These are phyloP conservation scores for Amniculicola lignicola DNA, from an alignment of 495 filamentous ascomycete genomes.

Conservation along the genomic window DNA sequence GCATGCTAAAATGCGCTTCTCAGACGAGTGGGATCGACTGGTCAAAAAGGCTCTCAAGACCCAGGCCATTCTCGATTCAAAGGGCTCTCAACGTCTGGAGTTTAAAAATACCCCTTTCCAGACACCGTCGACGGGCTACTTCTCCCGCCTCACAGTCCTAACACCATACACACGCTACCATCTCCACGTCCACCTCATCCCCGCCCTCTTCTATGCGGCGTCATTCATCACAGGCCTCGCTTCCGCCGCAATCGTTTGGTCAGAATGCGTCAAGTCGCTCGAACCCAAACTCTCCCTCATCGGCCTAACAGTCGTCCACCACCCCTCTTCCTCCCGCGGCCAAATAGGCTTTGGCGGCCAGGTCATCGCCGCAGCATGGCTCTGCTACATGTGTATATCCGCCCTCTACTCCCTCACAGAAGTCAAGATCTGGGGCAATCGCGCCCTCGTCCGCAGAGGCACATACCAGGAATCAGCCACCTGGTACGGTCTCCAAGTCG, in stretches of 20 bases:
- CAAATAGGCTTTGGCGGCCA: conserved; percentile 81
- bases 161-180: conserved; percentile 84
- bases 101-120: conserved; percentile 59
- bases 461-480: conserved; percentile 89
- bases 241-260: conserved; percentile 83
- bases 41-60: conserved; percentile 67
- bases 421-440: conserved; percentile 91
- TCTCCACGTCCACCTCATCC: conserved; percentile 66
- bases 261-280: conserved; percentile 77
- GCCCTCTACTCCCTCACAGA: conserved; percentile 81
- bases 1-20: conserved; percentile 76
- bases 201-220: conserved; percentile 58
- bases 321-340: conserved; percentile 60
- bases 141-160: conserved; percentile 58
- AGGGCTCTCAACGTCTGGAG: conserved; percentile 73
- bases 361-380: conserved; percentile 77
- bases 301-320: conserved; percentile 78
- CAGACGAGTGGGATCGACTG: conserved; percentile 80
- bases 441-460: conserved; percentile 82
- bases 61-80: conserved; percentile 82
- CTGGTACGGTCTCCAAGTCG: conserved; percentile 90
- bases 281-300: conserved; percentile 77
- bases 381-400: conserved; percentile 87
- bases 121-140: conserved; percentile 39
- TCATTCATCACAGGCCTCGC: conserved; percentile 66